Evolutionary conservation across 306 rosid species (phyloP), one percentile per base, ranked within the genome.

Genomic region (Arachis stenosperma): DNA sequence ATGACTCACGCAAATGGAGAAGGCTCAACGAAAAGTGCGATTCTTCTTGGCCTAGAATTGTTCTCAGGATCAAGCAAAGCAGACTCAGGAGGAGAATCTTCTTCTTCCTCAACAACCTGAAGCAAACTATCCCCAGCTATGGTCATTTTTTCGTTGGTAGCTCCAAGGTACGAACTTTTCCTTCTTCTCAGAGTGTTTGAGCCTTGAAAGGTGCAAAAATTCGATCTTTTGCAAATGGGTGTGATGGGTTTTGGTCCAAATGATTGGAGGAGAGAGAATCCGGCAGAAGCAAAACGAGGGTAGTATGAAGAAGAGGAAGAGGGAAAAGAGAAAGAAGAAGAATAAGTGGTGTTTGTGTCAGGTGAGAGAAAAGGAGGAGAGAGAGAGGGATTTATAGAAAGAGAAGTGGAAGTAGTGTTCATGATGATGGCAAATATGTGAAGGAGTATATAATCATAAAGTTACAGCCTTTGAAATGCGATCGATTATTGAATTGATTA

Each of bases 11-110:
- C 90, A 70, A 94, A 94, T 52, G 99, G 99, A 67, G 99, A 94
- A 86, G 99, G 99, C 85, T 94, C 99, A 33, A 94, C 96, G 56
- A 94, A 94, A 65, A 94, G 93, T 67, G 99, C 99, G 78, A 94
- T 94, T 68, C 99, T 83, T 52, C 98, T 92, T 77, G 99, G 99
- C 63, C 82, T 85, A 0, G 91, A 86, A 72, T 80, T 85, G 68
- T 5, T 69, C 73, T 91, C 97, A 0, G 76, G 33, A 17, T 89
- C 97, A 75, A 88, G 56, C 84, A 91, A 70, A 67, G 75, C 67
- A 55, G 92, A 87, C 12, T 90, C 90, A 43, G 95, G 90, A 72
- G 97, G 96, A 52, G 71, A 71, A 41, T 83, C 96, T 76, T 88
- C 88, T 5, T 69, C 80, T 12, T 84, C 90, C 8, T 85, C 98